Conservation (phyloP, 1,139 yeast species). For the Candida sp. region DNA sequence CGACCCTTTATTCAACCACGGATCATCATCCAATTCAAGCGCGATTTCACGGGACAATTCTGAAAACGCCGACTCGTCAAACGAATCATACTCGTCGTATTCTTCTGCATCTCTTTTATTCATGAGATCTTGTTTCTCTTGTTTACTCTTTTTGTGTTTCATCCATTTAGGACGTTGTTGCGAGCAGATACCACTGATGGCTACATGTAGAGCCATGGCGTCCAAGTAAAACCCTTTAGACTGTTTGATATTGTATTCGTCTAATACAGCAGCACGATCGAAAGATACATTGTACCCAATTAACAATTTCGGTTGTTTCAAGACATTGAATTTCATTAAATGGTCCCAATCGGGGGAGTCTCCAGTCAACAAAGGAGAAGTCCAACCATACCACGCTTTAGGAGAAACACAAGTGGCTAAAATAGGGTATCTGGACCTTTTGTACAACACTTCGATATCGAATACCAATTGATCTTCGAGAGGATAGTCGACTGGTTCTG, state of each 20-base stretch:
- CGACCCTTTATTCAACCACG: conserved; percentile 79
- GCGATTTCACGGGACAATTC: conserved; percentile 19
- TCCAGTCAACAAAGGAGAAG: conserved; percentile 72
- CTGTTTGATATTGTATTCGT: conserved; percentile 70
- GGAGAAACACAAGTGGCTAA: conserved; percentile 79
- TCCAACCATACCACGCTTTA: conserved; percentile 94
- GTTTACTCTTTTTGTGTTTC: conserved; percentile 47
- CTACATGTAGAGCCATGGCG: conserved; percentile 91
- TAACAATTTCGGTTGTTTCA: conserved; percentile 50
- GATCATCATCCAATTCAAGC: conserved; percentile 46
- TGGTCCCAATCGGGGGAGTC: conserved; percentile 47
- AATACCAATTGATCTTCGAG: conserved; percentile 65
- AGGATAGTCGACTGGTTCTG: conserved; percentile 66
- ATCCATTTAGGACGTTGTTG: conserved; percentile 83
- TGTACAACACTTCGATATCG: conserved; percentile 88
- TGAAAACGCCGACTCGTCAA: conserved; percentile 6
- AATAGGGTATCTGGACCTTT: conserved; percentile 69
- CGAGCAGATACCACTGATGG: conserved; percentile 90
- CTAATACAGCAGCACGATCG: conserved; percentile 82
- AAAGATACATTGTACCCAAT: conserved; percentile 91
- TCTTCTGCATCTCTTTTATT: conserved; percentile 15
- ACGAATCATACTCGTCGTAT: conserved; percentile 6
- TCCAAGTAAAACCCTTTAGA: conserved; percentile 81
- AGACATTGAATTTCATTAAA: conserved; percentile 68
- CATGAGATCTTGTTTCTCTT: conserved; percentile 20